Percentiles rank a stretch among this genome's conserved stretches.
Conservation (phyloP, 2,329 filamentous ascomycete genomes). For the Scytalidium lignicola region DNA sequence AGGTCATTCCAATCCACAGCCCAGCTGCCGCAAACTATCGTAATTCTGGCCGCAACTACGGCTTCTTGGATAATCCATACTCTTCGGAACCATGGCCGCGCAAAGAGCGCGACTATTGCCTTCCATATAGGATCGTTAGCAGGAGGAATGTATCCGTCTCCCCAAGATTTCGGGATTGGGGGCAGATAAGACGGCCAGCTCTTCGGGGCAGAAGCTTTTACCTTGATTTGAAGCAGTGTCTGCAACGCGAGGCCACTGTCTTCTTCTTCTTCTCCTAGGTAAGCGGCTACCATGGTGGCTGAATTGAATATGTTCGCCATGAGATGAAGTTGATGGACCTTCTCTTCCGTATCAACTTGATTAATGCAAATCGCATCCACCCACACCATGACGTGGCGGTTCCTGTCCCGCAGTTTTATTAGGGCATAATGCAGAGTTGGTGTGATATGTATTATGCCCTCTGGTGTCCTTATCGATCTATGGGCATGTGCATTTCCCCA, state of each 20-base stretch:
- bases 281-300: not conserved
- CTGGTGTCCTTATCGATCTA: too few species aligned
- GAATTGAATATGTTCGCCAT: not conserved
- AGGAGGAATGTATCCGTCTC: not conserved
- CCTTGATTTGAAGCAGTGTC: not conserved
- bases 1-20: conserved; percentile 5
- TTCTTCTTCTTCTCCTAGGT: not conserved
- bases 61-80: conserved; percentile 9
- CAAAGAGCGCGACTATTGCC: not conserved
- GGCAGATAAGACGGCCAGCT: not conserved
- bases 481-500: too few species aligned
- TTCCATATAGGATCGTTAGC: not conserved
- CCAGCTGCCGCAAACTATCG: conserved; percentile 2
- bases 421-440: too few species aligned
- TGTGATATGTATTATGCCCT: too few species aligned
- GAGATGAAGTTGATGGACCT: not conserved
- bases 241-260: not conserved
- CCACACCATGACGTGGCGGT: not conserved
- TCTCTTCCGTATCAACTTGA: not conserved
- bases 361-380: not conserved
- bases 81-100: conserved; percentile 1
- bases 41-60: not conserved
- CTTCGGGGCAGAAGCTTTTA: not conserved
- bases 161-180: not conserved
- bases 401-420: too few species aligned